Base-by-base conservation (phyloP, 2,329 filamentous ascomycete genomes). In the Hymenoscyphus albidus region DNA sequence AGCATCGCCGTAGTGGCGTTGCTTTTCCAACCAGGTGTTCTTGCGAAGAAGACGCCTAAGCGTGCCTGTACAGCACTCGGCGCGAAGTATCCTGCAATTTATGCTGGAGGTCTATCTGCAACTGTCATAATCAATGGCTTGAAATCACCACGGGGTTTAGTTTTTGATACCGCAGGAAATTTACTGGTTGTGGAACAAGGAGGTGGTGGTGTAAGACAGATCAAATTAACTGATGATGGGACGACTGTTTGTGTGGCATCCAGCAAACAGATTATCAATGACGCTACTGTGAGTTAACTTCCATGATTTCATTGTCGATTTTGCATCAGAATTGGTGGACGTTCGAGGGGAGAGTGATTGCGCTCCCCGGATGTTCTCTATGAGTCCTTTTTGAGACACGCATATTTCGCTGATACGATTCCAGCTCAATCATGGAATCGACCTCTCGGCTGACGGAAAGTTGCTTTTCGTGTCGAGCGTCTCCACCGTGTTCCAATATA, bases 401-500 rank as follows among this genome's bases (percentile, higher is more conserved):
- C 1, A 35, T 35, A 35, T 35, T 35, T 35, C 10, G 48, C 48
- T 54, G 22, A 54, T 12, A 12, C 27, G 27, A 22, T 27, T 54
- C 48, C 18, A 85, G 81, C 76, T 86, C 22, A 86, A 83, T 69
- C 85, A 87, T 69, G 83, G 83, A 44, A 77, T 87, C 61, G 80
- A 83, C 35, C 71, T 87, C 22, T 83, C 82, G 0, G 72, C 75
- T 2, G 81, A 87, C 72, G 81, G 82, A 62, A 79, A 76, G 54
- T 84, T 80, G 1, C 73, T 87, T 61, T 86, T 84, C 70, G 83
- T 82, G 13, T 91, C 88, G 0, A 83, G 82, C 1, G 73, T 80
- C 6, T 79, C 83, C 57, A 78, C 80, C 18, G 86, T 90, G 39
- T 88, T 81, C 72, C 78, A 83, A 1, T 92, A 88, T 85, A 74